Evolutionary conservation across 192 early-diverging fungal genomes (phyloP), one percentile per base, ranked within the genome.

Genomic region (Pilobolus umbonatus): DNA sequence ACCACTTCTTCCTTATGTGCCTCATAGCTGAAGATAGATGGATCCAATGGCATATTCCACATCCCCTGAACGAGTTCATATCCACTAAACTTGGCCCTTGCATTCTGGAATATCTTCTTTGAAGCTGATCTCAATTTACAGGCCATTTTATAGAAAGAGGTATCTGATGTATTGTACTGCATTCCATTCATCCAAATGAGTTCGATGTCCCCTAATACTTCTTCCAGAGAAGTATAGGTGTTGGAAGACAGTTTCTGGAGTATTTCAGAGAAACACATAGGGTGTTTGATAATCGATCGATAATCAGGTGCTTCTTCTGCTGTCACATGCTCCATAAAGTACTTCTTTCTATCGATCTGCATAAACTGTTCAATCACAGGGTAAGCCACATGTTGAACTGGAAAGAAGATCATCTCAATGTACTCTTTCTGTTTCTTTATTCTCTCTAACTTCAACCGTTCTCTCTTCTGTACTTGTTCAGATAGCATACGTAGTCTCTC

Each of bases 401-500:
- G 94, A 47, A 84, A 83, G 19, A 91, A 53, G 0, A 85, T 68
- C 26, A 64, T 67, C 62, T 89, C 86, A 1, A 89, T 43, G 34
- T 89, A 91, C 21, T 79, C 76, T 4, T 75, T 73, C 55, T 87
- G 81, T 17, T 79, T 62, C 7, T 78, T 69, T 11, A 73, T 76
- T 15, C 75, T 60, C 28, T 75, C 69, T 39, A 91, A 69, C 55
- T 91, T 90, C 38, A 78, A 77, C 21, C 81, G 74, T 55, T 91
- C 89, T 0, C 89, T 74, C 15, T 81, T 77, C 11, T 85, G 74
- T 5, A 96, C 86, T 28, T 88, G 74, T 39, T 95, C 92, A 4
- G 80, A 75, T 56, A 95, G 69, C 67, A 92, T 80, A 14, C 96
- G 85, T 22, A 94, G 84, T 22, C 82, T 80, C 73, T 98, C 96